phyloP scores from a whole-genome alignment of 495 filamentous ascomycete genomes.

The Penicillium roqueforti region DNA sequence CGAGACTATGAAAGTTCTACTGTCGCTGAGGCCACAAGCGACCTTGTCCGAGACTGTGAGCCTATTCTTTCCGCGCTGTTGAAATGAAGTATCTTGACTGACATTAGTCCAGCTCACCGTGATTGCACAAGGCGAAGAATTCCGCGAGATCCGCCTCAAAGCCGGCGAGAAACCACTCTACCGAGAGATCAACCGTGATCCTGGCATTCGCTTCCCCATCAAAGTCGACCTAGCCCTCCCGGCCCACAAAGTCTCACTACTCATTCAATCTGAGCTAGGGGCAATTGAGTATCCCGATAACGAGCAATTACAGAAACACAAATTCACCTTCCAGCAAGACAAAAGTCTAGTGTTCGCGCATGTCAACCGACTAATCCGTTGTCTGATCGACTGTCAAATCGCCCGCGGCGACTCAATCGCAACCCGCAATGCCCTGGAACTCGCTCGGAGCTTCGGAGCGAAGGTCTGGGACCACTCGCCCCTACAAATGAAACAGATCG shows the following conservation, averaged over 20 bases:
- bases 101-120: slow-evolving; percentile 53
- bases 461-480: slow-evolving; percentile 84
- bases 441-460: slow-evolving; percentile 72
- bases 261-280: slow-evolving; percentile 79
- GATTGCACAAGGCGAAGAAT: slow-evolving; percentile 71
- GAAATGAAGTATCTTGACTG: slow-evolving; percentile 18
- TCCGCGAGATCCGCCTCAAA: slow-evolving; percentile 71
- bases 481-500: slow-evolving; percentile 81
- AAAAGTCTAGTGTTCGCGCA: slow-evolving; percentile 68
- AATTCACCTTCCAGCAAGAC: slow-evolving; percentile 62
- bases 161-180: slow-evolving; percentile 70
- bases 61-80: not conserved
- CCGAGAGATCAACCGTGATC: slow-evolving; percentile 74
- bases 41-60: slow-evolving; percentile 70
- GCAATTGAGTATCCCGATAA: slow-evolving; percentile 65
- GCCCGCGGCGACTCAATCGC: slow-evolving; percentile 61
- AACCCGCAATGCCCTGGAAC: slow-evolving; percentile 67
- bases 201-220: slow-evolving; percentile 70
- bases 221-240: slow-evolving; percentile 68
- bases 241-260: slow-evolving; percentile 81
- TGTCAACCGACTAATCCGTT: slow-evolving; percentile 70
- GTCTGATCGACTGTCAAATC: slow-evolving; percentile 81
- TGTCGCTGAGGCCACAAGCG: slow-evolving; percentile 57
- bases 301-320: slow-evolving; percentile 58
- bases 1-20: slow-evolving; percentile 75